Evolutionary conservation across 73 alveolate genomes (phyloP).

Genomic region (Paramecium octaurelia): DNA sequence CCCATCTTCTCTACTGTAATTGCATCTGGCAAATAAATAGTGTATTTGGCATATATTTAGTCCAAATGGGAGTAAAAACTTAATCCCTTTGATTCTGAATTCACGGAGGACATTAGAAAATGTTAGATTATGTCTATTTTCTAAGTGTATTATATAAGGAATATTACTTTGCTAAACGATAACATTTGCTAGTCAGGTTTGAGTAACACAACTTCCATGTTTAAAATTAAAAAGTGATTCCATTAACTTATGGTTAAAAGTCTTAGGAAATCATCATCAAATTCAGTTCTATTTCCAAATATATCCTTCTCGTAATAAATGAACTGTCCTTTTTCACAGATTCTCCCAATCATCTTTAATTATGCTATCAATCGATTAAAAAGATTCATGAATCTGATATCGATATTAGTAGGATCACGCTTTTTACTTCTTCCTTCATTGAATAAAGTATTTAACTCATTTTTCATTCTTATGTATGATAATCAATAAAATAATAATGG

Average conservation of each 20-base stretch:
- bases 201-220: neutral
- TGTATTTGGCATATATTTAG: neutral
- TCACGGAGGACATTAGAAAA: neutral
- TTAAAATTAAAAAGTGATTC: neutral
- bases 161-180: neutral
- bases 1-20: neutral
- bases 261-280: neutral
- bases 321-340: neutral
- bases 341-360: neutral
- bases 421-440: too few species aligned
- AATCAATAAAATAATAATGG: too few species aligned
- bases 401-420: too few species aligned
- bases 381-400: too few species aligned
- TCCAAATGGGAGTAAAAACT: neutral
- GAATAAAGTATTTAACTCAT: too few species aligned
- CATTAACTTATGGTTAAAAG: neutral
- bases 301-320: neutral
- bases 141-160: neutral
- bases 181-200: neutral
- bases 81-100: neutral
- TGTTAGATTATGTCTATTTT: neutral
- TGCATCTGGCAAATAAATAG: neutral
- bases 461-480: too few species aligned
- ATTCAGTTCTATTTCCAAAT: neutral
- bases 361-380: too few species aligned